phyloP scores from a whole-genome alignment of 306 rosid genomes.

The barrel medic (Medicago truncatula) region DNA sequence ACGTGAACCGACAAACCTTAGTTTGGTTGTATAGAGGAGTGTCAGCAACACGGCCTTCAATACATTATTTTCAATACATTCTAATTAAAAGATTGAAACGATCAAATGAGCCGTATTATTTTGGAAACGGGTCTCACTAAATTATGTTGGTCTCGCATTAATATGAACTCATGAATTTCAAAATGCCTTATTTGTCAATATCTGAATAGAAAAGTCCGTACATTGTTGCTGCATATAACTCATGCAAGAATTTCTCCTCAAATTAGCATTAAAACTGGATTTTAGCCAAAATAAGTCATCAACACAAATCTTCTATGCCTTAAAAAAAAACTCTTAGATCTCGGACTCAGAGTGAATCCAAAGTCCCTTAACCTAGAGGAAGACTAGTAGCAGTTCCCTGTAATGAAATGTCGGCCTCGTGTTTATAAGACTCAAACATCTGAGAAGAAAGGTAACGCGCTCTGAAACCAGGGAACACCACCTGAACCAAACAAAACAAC shows the following conservation, averaged over 20 bases:
- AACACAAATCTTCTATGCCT: too few relatives aligned
- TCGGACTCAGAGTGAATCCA: neutral
- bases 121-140: neutral
- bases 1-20: too few relatives aligned
- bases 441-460: slow-evolving; percentile 58
- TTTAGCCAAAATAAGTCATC: neutral
- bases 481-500: slow-evolving; percentile 41
- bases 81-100: too few relatives aligned
- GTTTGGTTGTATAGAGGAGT: too few relatives aligned
- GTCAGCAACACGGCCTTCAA: too few relatives aligned
- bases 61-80: too few relatives aligned
- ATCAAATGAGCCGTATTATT: too few relatives aligned
- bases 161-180: neutral
- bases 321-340: too few relatives aligned
- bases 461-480: slow-evolving; percentile 57
- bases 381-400: neutral
- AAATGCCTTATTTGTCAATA: too few relatives aligned
- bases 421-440: slow-evolving; percentile 55
- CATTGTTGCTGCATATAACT: slow-evolving; percentile 6
- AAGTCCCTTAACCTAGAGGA: neutral
- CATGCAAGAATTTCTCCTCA: neutral
- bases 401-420: slow-evolving; percentile 50
- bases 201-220: neutral
- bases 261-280: neutral
- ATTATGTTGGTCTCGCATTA: neutral